These are phyloP conservation scores for Cordia subcordata DNA, from an alignment of 257 asterid species.

Conservation along the genomic window DNA sequence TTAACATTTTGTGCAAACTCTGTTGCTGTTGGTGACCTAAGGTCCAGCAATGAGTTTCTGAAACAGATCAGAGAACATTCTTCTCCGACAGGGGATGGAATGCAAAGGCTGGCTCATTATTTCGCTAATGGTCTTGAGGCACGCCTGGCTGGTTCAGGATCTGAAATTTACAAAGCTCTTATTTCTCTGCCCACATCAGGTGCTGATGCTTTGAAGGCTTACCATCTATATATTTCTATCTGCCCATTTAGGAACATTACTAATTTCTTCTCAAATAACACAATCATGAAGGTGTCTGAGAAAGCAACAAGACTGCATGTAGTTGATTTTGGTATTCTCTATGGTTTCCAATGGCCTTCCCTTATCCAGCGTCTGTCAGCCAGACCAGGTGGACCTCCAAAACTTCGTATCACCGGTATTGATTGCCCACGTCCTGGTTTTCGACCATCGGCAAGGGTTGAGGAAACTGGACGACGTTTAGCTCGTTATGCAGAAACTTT, in stretches of 20 bases:
- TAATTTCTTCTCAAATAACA: slow-evolving; percentile 14
- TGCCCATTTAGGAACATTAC: slow-evolving; percentile 20
- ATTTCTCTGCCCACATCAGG: slow-evolving; percentile 22
- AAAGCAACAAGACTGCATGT: slow-evolving; percentile 8
- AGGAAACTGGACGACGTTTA: slow-evolving; percentile 5
- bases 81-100: slow-evolving; percentile 40
- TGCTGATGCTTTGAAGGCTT: slow-evolving; percentile 15
- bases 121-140: slow-evolving; percentile 50
- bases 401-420: slow-evolving; percentile 17
- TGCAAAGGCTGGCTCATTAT: slow-evolving; percentile 47
- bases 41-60: slow-evolving; percentile 54
- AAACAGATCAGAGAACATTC: slow-evolving; percentile 63
- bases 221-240: slow-evolving; percentile 15
- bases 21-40: slow-evolving; percentile 64
- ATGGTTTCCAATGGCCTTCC: slow-evolving; percentile 27
- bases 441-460: slow-evolving; percentile 4
- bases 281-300: slow-evolving; percentile 4
- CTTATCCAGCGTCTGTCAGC: slow-evolving; percentile 14
- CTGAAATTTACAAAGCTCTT: slow-evolving; percentile 13
- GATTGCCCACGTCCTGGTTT: slow-evolving; percentile 12
- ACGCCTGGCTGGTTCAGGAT: slow-evolving; percentile 46
- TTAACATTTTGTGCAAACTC: slow-evolving; percentile 78
- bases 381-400: slow-evolving; percentile 26
- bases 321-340: too few relatives aligned
- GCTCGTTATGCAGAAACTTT: slow-evolving; percentile 2